Evolutionary conservation across 768 basidiomycete genomes (phyloP), one percentile per base, ranked within the genome.

Genomic region (Guyanaporus albipodus): DNA sequence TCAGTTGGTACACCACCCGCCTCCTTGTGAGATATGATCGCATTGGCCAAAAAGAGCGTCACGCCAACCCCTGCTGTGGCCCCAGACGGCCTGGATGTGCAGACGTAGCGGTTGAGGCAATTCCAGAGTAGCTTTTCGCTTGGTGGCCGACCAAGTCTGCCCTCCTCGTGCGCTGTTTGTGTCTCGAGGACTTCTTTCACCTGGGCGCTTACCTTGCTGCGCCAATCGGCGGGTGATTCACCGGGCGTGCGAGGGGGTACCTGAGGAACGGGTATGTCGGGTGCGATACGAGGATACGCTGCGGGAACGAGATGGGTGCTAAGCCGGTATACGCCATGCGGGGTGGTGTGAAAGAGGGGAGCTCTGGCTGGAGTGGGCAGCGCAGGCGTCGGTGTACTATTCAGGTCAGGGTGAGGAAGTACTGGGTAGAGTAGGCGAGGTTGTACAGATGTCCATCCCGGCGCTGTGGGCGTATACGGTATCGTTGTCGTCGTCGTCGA

Each of bases 11-110:
- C 26, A 52, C 2, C 4, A 38, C n/a, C n/a, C 45, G 82, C 88
- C 80, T 94, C 91, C 63, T 93, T 94, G 38, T 79, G 80, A 55
- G 94, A 85, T 2, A 92, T 91, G 64, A 90, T 94, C 3, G 89
- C 90, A 61, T 94, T 92, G 4, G 80, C 78, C 38, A 88, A 71
- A 52, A 93, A 77, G 42, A 94, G 64, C 0, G 90, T 94, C 9
- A 87, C 1, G 2, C 54, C 40, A 1, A 14, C 12, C 9, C 15
- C 6, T 14, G 27, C n/a, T n/a, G n/a, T n/a, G n/a, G n/a, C n/a
- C n/a, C n/a, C n/a, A n/a, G n/a, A 28, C 19, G 46, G 21, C 18
- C n/a, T n/a, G 12, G 45, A 29, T 12, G 38, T 26, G 19, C 58
- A 61, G 23, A 77, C 75, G 61, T 85, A 91, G 33, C 89, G 78